A percentile compares a stretch with the other conserved stretches of the same genome.
Conservation (phyloP, 179 eudicot species). For the Spinacia oleracea region DNA sequence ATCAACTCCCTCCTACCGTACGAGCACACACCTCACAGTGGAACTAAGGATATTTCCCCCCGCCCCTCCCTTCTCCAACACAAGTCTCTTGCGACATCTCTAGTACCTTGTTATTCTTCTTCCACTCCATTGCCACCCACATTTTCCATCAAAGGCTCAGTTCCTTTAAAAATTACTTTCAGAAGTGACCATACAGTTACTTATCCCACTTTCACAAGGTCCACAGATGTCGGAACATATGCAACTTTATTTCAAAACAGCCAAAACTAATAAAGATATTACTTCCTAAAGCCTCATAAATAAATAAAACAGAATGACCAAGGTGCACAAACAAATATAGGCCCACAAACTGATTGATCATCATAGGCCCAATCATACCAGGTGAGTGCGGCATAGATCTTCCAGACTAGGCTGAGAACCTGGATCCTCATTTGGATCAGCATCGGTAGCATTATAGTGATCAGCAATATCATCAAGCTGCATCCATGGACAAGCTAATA, state of each 20-base stretch:
- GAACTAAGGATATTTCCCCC: neutral
- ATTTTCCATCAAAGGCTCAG: neutral
- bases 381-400: constrained; percentile 91
- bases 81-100: neutral
- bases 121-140: neutral
- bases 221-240: neutral
- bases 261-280: neutral
- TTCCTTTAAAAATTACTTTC: neutral
- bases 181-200: neutral
- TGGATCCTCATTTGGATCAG: constrained; percentile 45
- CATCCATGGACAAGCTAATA: constrained; percentile 23
- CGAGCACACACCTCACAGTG: neutral
- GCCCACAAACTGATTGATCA: neutral
- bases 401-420: constrained; percentile 70
- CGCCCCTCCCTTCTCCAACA: neutral
- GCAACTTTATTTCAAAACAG: neutral
- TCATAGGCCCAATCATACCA: constrained; percentile 42
- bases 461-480: constrained; percentile 55
- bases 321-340: neutral
- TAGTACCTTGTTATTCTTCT: neutral
- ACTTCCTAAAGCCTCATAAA: neutral
- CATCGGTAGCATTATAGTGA: constrained; percentile 34
- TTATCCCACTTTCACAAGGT: neutral
- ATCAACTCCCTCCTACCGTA: neutral
- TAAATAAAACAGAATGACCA: neutral